phyloP scores from a whole-genome alignment of 768 basidiomycete species.

The Kondoa malvinella region DNA sequence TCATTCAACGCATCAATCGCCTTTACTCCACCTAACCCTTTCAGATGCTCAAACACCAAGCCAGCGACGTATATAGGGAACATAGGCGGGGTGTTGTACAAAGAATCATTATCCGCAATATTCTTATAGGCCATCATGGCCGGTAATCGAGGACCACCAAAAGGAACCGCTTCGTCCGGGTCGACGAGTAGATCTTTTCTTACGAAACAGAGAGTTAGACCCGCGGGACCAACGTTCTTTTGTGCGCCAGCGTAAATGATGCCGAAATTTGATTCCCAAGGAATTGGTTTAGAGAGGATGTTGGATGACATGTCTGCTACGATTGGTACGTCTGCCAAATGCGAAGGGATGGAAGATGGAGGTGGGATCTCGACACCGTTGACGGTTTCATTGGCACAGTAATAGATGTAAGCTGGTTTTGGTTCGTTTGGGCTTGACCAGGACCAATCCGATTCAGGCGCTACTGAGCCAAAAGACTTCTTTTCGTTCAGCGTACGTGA shows the following conservation, averaged over 20 bases:
- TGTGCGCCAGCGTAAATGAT: slow-evolving; percentile 93
- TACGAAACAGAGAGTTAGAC: slow-evolving; percentile 80
- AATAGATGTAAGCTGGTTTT: slow-evolving; percentile 78
- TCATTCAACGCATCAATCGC: slow-evolving; percentile 44
- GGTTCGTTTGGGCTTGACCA: slow-evolving; percentile 34
- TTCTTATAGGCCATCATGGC: slow-evolving; percentile 65
- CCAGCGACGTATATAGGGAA: slow-evolving; percentile 79
- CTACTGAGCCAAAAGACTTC: slow-evolving; percentile 42
- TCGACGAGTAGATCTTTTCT: slow-evolving; percentile 74
- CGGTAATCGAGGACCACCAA: slow-evolving; percentile 61
- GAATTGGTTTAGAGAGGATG: slow-evolving; percentile 85
- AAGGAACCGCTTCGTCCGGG: slow-evolving; percentile 55
- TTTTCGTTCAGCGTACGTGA: slow-evolving; percentile 43
- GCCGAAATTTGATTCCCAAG: slow-evolving; percentile 59
- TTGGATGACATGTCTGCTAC: slow-evolving; percentile 92
- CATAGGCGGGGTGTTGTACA: slow-evolving; percentile 87
- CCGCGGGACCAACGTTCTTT: slow-evolving; percentile 93
- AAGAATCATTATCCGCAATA: slow-evolving; percentile 50
- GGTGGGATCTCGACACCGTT: slow-evolving; percentile 56
- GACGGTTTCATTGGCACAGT: slow-evolving; percentile 99
- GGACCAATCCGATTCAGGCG: not conserved
- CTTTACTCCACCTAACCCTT: slow-evolving; percentile 19
- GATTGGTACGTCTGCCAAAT: slow-evolving; percentile 43
- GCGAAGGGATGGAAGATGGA: slow-evolving; percentile 8
- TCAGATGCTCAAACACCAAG: slow-evolving; percentile 56